Base-by-base conservation (phyloP, 768 basidiomycete genomes). In the Amanita rubescens region DNA sequence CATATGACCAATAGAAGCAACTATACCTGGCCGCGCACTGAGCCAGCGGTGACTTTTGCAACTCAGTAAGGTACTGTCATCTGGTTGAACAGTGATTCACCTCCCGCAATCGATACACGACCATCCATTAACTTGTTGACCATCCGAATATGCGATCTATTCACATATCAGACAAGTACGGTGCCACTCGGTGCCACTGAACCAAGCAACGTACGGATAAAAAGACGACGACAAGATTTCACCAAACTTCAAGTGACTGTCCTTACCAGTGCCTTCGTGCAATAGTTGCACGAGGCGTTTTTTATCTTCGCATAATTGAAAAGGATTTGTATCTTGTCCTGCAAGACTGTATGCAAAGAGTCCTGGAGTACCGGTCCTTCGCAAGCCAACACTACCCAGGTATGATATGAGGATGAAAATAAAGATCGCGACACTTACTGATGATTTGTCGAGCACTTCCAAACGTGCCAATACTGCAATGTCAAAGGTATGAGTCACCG, bases 101-200 rank as follows among this genome's bases (percentile, higher is more conserved):
- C 80, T 59, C 79, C 79, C 24, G 64, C 71, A 14, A 80, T 46
- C 55, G 78, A 79, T 10, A 73, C 74, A n/a, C 75, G 66, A 1
- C 75, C 76, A 4, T 58, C 53, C 15, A 64, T 58, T 57, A 79
- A 73, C 19, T 60, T 67, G 39, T 77, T 58, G 0, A 71, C 72
- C 75, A 78, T 75, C 9, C 79, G 68, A 25, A 79, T 70, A 59
- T 77, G 78, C 1, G 76, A 70, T 25, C 78, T 74, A 6, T 10
- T 14, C 8, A 15, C 10, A 49, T 41, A 15, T 41, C n/a, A 55
- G 30, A 30, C 15, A 49, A 10, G 25, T n/a, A n/a, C n/a, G n/a
- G n/a, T n/a, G n/a, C n/a, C n/a, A n/a, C n/a, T 11, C 10, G 8
- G 17, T 27, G 22, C 14, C 24, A 11, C 8, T n/a, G 5, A 1